These are phyloP conservation scores for Zygosaccharomyces pseudobailii DNA, from an alignment of 1,139 yeast species.

Conservation along the genomic window DNA sequence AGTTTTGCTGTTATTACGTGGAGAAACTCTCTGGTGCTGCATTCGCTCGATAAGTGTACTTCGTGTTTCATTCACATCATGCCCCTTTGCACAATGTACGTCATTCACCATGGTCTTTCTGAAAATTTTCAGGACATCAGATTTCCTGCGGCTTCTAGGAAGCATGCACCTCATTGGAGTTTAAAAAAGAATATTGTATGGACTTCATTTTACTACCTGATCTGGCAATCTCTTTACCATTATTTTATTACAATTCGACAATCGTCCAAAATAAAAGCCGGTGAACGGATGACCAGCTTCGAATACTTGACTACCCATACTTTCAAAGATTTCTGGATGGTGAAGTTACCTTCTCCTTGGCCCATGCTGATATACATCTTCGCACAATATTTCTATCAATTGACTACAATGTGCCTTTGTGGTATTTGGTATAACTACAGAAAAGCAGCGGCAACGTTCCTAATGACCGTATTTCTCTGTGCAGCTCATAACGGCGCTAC, in stretches of 20 bases:
- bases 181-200: conserved; percentile 65
- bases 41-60: conserved; percentile 90
- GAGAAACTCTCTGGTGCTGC: conserved; percentile 90
- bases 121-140: conserved; percentile 50
- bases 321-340: conserved; percentile 65
- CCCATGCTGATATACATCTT: conserved; percentile 82
- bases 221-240: conserved; percentile 92
- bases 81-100: conserved; percentile 88
- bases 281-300: conserved; percentile 76
- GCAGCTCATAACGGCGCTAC: conserved; percentile 94
- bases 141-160: conserved; percentile 76
- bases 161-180: conserved; percentile 46
- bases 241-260: conserved; percentile 82
- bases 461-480: conserved; percentile 64
- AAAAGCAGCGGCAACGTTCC: conserved; percentile 61
- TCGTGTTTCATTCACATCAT: conserved; percentile 84
- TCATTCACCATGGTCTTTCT: conserved; percentile 76
- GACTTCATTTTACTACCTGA: conserved; percentile 78
- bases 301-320: conserved; percentile 72
- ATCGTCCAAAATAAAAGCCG: conserved; percentile 76
- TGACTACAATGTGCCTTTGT: conserved; percentile 83
- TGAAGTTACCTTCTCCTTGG: conserved; percentile 78
- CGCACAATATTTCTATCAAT: conserved; percentile 82
- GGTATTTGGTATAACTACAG: conserved; percentile 79
- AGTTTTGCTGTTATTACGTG: conserved; percentile 94